These are phyloP conservation scores for Agrocybe chaxingu DNA, from an alignment of 768 basidiomycete genomes.

Conservation along the genomic window DNA sequence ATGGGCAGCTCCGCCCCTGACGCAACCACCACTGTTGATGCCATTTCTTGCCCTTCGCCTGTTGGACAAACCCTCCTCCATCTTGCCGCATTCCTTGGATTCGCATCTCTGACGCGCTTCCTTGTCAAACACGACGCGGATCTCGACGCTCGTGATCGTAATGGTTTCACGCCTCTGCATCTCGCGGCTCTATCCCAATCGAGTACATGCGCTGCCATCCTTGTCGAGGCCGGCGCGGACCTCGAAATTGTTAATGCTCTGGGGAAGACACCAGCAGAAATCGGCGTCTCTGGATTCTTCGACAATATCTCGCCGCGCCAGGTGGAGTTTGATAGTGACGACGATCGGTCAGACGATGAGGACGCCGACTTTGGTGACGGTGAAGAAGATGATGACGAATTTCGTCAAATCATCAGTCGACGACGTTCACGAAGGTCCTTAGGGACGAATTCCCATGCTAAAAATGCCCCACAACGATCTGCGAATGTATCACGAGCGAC, in stretches of 20 bases:
- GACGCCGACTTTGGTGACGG: slow-evolving; percentile 69
- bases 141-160: slow-evolving; percentile 80
- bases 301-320: slow-evolving; percentile 28
- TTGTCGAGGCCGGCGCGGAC: slow-evolving; percentile 82
- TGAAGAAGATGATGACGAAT: slow-evolving; percentile 59
- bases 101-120: slow-evolving; percentile 65
- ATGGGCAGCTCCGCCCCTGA: slow-evolving; percentile 41
- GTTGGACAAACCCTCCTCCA: slow-evolving; percentile 89
- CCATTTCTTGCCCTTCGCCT: slow-evolving; percentile 68
- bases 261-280: slow-evolving; percentile 69
- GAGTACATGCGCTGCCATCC: slow-evolving; percentile 55
- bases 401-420: slow-evolving; percentile 26
- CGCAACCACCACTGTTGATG: slow-evolving; percentile 41
- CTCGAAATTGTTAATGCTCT: slow-evolving; percentile 67
- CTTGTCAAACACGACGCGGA: slow-evolving; percentile 73
- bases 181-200: slow-evolving; percentile 73
- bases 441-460: slow-evolving; percentile 23
- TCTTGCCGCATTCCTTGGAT: slow-evolving; percentile 77
- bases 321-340: slow-evolving; percentile 23
- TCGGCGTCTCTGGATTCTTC: slow-evolving; percentile 46
- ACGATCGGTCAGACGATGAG: slow-evolving; percentile 30
- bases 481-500: slow-evolving; percentile 28
- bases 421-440: slow-evolving; percentile 33
- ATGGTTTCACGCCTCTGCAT: slow-evolving; percentile 88
- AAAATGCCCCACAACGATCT: slow-evolving; percentile 26